Conservation (phyloP, 2,329 filamentous ascomycete species). For the Colletotrichum tropicicola region DNA sequence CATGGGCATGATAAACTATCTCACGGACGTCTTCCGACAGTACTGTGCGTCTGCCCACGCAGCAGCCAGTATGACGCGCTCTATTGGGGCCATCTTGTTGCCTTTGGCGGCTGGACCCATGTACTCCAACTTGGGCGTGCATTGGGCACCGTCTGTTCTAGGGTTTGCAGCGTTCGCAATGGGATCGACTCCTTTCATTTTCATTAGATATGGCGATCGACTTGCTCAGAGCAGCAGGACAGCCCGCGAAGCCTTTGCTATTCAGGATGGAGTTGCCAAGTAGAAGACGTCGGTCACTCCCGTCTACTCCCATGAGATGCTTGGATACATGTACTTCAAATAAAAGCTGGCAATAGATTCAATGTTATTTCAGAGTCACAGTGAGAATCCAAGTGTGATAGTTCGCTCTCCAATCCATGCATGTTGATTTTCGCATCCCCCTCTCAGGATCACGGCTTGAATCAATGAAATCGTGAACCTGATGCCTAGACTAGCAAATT, state of each 20-base stretch:
- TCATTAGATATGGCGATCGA: constrained; percentile 41
- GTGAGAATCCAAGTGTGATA: no score
- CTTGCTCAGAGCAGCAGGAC: constrained; percentile 37
- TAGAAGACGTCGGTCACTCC: no score
- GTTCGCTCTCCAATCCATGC: no score
- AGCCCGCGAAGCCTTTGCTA: constrained; percentile 8
- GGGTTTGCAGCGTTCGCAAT: constrained; percentile 40
- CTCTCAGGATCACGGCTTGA: no score
- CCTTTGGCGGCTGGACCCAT: constrained; percentile 43
- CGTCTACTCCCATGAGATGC: no score
- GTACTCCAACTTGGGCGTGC: constrained; percentile 42
- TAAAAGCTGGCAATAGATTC: no score
- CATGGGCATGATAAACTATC: constrained; percentile 46
- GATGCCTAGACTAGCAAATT: no score
- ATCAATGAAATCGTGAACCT: no score
- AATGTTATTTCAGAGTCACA: no score
- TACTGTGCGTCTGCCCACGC: constrained; percentile 46
- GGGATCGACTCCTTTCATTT: constrained; percentile 43
- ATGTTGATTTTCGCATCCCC: no score
- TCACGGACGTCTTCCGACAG: constrained; percentile 43
- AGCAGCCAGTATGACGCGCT: constrained; percentile 43
- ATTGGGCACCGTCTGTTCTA: constrained; percentile 46
- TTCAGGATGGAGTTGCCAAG: no score
- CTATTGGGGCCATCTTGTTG: constrained; percentile 41
- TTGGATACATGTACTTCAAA: no score